Base-by-base conservation (phyloP, 2,329 filamentous ascomycete species). In the Sporothrix curviconia region DNA sequence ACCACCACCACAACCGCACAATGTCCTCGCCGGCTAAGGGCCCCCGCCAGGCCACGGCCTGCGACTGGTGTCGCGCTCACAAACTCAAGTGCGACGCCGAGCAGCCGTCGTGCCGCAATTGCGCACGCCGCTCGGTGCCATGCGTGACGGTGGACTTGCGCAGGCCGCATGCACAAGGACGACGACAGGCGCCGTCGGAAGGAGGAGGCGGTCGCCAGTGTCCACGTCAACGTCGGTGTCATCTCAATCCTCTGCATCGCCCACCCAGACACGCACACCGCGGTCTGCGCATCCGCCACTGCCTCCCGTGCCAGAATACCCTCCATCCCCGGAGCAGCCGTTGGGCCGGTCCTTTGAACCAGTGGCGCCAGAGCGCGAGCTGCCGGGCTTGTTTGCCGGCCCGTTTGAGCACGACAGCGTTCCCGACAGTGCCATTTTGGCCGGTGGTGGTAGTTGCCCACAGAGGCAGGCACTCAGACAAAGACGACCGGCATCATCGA, bases 1-100 rank as follows among this genome's bases (percentile, higher is more conserved):
- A 14, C 9, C 36, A 15, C 12, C 46, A 40, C 9, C 42, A 36
- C 22, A 52, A 4, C 11, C 19, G 7, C n/a, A 14, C 14, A 2
- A 55, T 55, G 52, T 9, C 52, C 6, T 17, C 34, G 1, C 32
- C 30, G 2, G 5, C 19, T 11, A 57, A 22, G 30, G 22, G 37
- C 1, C 58, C 32, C 1, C 47, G 58, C 15, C 58, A 59, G 51
- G 55, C 58, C 0, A 60, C 37, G 1, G 58, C 58, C 11, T 60
- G 58, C 19, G 50, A 60, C 4, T 60, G 55, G 50, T 60, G 58
- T n/a, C 55, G 58, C 17, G 43, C 58, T 24, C 58, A 60, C 55
- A 60, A 60, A 50, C 43, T 60, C 17, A 60, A 60, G 17, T 60
- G 58, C 37, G 58, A 60, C 42, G 34, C 50, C 3, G 50, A 57